phyloP scores from a whole-genome alignment of 148 eudicot species.

The Vaccinium corymbosum region DNA sequence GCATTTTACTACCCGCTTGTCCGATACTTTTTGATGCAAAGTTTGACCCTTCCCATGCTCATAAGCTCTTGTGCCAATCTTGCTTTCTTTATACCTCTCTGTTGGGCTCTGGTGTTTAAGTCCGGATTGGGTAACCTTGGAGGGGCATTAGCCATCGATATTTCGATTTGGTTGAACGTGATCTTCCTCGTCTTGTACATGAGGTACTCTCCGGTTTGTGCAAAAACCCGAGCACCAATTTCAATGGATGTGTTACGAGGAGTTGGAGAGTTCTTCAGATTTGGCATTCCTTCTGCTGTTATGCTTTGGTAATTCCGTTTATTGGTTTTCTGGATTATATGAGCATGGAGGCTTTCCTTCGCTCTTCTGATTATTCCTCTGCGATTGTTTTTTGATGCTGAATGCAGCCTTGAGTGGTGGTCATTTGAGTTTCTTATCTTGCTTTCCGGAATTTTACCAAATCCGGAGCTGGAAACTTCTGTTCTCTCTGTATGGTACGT shows the following conservation, averaged over 20 bases:
- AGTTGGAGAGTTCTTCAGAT: slow-evolving; percentile 60
- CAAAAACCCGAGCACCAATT: slow-evolving; percentile 53
- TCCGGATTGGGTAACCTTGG: slow-evolving; percentile 56
- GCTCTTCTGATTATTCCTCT: too few relatives aligned
- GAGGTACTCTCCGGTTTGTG: slow-evolving; percentile 57
- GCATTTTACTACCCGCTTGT: slow-evolving; percentile 68
- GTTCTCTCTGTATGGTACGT: slow-evolving; percentile 66
- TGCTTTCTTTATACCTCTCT: slow-evolving; percentile 54
- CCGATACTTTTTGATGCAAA: slow-evolving; percentile 68
- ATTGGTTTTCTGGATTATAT: neutral
- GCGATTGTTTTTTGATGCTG: neutral
- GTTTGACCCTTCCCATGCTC: slow-evolving; percentile 66
- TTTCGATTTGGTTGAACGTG: slow-evolving; percentile 64
- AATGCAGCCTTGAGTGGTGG: slow-evolving; percentile 81
- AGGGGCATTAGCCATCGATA: slow-evolving; percentile 57
- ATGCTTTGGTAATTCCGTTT: slow-evolving; percentile 61
- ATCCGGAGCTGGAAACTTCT: slow-evolving; percentile 81
- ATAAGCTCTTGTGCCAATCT: slow-evolving; percentile 45
- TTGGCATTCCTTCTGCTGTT: slow-evolving; percentile 77
- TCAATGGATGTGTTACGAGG: slow-evolving; percentile 64
- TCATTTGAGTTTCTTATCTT: slow-evolving; percentile 74
- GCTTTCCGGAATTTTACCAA: slow-evolving; percentile 73
- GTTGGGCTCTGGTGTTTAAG: slow-evolving; percentile 73
- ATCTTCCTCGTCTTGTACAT: slow-evolving; percentile 48
- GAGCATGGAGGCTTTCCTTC: neutral